Conservation (phyloP, 306 rosid genomes). For the Fragaria vesca region DNA sequence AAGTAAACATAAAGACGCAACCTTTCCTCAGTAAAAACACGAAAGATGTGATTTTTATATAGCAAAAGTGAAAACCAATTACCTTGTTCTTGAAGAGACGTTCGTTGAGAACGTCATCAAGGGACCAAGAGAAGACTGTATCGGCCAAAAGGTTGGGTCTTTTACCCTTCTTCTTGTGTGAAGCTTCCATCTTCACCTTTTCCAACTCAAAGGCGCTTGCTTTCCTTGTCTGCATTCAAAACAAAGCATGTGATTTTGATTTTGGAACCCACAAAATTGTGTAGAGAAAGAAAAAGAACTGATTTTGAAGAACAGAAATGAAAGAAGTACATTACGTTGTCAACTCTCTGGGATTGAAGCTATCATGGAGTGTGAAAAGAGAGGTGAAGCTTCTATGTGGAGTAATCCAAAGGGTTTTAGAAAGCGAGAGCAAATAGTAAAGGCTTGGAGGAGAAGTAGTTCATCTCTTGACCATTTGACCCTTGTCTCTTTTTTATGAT, state of each 20-base stretch:
- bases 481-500: not conserved
- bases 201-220: not conserved
- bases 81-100: constrained; percentile 43
- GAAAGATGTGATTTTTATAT: not conserved
- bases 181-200: not conserved
- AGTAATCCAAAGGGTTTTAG: not conserved
- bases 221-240: not conserved
- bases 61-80: not conserved
- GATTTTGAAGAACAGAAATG: not conserved
- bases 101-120: constrained; percentile 41
- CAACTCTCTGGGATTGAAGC: not conserved
- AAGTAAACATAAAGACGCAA: not conserved
- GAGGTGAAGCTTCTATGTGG: not conserved
- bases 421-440: not conserved
- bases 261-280: not conserved
- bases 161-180: not conserved
- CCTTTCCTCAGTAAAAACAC: not conserved
- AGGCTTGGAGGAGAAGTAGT: not conserved
- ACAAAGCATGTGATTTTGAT: not conserved
- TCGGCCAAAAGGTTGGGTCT: constrained; percentile 8
- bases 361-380: not conserved
- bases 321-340: not conserved
- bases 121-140: constrained; percentile 49
- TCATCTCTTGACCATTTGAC: not conserved
- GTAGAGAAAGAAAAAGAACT: not conserved